Evolutionary conservation across 345 rosid genomes (phyloP).

Genomic region (Jatropha curcas): DNA sequence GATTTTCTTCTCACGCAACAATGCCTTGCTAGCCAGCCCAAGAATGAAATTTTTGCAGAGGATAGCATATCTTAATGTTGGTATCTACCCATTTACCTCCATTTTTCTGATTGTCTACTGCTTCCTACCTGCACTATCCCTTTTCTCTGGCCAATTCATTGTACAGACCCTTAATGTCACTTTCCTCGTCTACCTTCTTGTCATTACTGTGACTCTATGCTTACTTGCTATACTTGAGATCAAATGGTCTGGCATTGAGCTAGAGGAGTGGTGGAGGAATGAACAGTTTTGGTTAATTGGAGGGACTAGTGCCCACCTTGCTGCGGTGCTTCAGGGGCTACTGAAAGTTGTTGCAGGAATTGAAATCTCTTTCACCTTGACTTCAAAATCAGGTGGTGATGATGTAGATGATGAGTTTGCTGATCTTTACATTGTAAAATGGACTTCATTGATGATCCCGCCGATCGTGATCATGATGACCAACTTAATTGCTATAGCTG

Average conservation of each 20-base stretch:
- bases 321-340: conserved; percentile 92
- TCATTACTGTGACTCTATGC: conserved; percentile 72
- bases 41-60: conserved; percentile 91
- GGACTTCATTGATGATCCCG: conserved; percentile 90
- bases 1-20: conserved; percentile 96
- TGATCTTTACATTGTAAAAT: conserved; percentile 77
- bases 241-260: conserved; percentile 91
- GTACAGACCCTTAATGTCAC: conserved; percentile 79
- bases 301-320: conserved; percentile 95
- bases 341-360: conserved; percentile 91
- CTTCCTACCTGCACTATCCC: conserved; percentile 93
- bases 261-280: conserved; percentile 98
- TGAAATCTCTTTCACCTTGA: conserved; percentile 89
- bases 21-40: conserved; percentile 81
- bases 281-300: conserved; percentile 99
- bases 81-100: conserved; percentile 96
- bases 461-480: conserved; percentile 93
- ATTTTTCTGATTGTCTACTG: conserved; percentile 94
- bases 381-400: conserved; percentile 85
- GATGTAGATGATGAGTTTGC: conserved; percentile 92
- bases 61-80: conserved; percentile 88
- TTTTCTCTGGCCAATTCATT: conserved; percentile 96
- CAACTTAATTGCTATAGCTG: conserved; percentile 86
- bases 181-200: conserved; percentile 78
- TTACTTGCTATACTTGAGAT: conserved; percentile 86